A percentile compares a stretch with the other conserved stretches of the same genome.
Conservation (phyloP, 371 early-diverging fungal genomes). For the Smittium culicis region DNA sequence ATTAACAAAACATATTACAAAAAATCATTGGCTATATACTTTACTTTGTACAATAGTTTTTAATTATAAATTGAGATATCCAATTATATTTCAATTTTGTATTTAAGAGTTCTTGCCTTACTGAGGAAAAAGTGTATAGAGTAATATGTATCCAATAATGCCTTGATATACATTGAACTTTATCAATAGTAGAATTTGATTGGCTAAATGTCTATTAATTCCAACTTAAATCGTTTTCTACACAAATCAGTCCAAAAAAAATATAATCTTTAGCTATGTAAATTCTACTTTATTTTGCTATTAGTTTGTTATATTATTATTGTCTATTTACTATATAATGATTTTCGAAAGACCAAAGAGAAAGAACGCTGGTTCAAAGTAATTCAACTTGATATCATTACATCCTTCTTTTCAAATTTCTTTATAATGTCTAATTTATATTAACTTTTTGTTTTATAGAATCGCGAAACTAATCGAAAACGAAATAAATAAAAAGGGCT, state of each 20-base stretch:
- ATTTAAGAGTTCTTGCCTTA: too few species aligned
- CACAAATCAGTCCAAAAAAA: not conserved
- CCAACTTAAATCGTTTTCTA: not conserved
- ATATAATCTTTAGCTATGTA: not conserved
- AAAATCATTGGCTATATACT: too few species aligned
- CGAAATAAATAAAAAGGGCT: constrained; percentile 8
- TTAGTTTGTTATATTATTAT: not conserved
- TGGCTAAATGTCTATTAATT: not conserved
- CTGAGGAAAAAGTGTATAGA: not conserved
- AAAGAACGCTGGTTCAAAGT: constrained; percentile 1
- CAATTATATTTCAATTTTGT: too few species aligned
- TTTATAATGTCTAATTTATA: not conserved
- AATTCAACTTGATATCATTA: too few species aligned
- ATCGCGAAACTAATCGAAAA: constrained; percentile 2
- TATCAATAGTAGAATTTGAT: not conserved
- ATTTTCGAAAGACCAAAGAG: constrained; percentile 6
- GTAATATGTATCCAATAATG: not conserved
- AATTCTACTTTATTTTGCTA: not conserved
- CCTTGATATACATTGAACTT: not conserved
- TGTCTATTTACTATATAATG: not conserved
- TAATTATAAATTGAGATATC: too few species aligned
- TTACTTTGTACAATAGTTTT: too few species aligned
- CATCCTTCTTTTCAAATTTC: constrained; percentile 2
- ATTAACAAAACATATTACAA: too few species aligned
- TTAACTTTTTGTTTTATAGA: constrained; percentile 6